Conservation (phyloP, 1,139 yeast species). For the Groenewaldozyma sp. region DNA sequence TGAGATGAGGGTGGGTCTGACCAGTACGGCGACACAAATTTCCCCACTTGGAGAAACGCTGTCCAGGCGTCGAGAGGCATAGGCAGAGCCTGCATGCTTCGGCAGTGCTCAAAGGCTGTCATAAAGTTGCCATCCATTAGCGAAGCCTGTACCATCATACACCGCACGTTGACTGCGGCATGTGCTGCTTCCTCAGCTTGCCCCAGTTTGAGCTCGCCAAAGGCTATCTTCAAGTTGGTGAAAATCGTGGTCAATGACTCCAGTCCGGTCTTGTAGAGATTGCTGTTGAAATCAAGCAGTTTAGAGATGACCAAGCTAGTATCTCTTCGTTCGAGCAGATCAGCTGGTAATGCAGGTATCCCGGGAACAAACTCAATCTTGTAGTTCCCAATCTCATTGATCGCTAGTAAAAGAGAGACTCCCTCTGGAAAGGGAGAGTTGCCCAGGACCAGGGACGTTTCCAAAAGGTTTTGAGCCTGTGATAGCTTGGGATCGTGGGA, state of each 20-base stretch:
- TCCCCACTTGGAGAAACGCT: conserved; percentile 51
- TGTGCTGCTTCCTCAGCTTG: conserved; percentile 20
- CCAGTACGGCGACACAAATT: conserved; percentile 44
- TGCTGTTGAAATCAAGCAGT: conserved; percentile 25
- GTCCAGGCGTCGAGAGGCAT: conserved; percentile 36
- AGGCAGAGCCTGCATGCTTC: too few relatives aligned
- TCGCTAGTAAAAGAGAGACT: conserved; percentile 20
- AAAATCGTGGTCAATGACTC: conserved; percentile 22
- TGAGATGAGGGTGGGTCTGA: conserved; percentile 27
- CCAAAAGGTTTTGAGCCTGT: conserved; percentile 15
- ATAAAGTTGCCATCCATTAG: conserved; percentile 44
- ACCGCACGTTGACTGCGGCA: conserved; percentile 31
- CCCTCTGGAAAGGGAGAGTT: conserved; percentile 15
- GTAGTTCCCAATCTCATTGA: conserved; percentile 23
- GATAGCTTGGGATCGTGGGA: conserved; percentile 24
- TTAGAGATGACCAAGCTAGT: conserved; percentile 24
- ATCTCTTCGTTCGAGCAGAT: conserved; percentile 18
- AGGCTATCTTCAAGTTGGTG: conserved; percentile 15
- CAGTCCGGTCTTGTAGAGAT: conserved; percentile 21
- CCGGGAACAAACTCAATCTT: conserved; percentile 24
- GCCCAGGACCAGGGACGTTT: conserved; percentile 3
- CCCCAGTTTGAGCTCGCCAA: conserved; percentile 8
- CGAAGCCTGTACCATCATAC: conserved; percentile 48
- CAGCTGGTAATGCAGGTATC: conserved; percentile 22
- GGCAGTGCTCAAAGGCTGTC: conserved; percentile 40